Conservation (phyloP, 2,329 filamentous ascomycete genomes). For the Aspergillus viridinutans region DNA sequence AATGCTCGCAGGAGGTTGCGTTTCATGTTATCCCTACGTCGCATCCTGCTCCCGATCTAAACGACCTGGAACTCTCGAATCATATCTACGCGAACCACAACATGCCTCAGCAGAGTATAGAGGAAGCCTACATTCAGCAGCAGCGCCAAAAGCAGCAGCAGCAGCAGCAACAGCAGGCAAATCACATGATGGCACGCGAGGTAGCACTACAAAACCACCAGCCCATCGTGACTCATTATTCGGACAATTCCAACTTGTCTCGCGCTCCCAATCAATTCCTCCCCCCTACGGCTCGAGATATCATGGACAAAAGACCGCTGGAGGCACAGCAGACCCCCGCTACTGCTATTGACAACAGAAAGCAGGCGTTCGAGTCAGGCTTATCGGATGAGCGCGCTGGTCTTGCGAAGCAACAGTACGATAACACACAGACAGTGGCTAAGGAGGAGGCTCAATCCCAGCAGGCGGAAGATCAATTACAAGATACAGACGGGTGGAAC, state of each 20-base stretch:
- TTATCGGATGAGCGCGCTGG: slow-evolving; percentile 53
- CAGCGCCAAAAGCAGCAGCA: slow-evolving; percentile 52
- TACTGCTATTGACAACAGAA: slow-evolving; percentile 51
- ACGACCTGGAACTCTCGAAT: slow-evolving; percentile 40
- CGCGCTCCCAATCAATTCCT: slow-evolving; percentile 42
- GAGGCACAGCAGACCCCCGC: slow-evolving; percentile 47
- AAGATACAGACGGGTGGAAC: slow-evolving; percentile 78
- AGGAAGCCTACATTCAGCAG: slow-evolving; percentile 57
- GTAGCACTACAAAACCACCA: slow-evolving; percentile 58
- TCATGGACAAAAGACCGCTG: slow-evolving; percentile 37
- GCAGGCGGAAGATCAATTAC: slow-evolving; percentile 45
- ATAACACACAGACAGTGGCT: slow-evolving; percentile 50
- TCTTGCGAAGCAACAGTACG: slow-evolving; percentile 56
- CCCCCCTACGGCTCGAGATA: slow-evolving; percentile 36
- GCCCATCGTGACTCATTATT: slow-evolving; percentile 49
- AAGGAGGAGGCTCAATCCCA: slow-evolving; percentile 43
- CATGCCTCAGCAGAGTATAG: slow-evolving; percentile 53
- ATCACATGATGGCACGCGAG: slow-evolving; percentile 47
- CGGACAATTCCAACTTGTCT: slow-evolving; percentile 37
- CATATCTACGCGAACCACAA: slow-evolving; percentile 47
- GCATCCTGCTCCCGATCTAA: slow-evolving; percentile 54
- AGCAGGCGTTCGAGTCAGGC: slow-evolving; percentile 41
- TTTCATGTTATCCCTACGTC: slow-evolving; percentile 64
- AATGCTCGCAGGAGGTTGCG: slow-evolving; percentile 64
- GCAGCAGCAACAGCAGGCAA: slow-evolving; percentile 36